These are phyloP conservation scores for Lanmaoa pseudosensibilis DNA, from an alignment of 768 basidiomycete genomes.

Conservation along the genomic window DNA sequence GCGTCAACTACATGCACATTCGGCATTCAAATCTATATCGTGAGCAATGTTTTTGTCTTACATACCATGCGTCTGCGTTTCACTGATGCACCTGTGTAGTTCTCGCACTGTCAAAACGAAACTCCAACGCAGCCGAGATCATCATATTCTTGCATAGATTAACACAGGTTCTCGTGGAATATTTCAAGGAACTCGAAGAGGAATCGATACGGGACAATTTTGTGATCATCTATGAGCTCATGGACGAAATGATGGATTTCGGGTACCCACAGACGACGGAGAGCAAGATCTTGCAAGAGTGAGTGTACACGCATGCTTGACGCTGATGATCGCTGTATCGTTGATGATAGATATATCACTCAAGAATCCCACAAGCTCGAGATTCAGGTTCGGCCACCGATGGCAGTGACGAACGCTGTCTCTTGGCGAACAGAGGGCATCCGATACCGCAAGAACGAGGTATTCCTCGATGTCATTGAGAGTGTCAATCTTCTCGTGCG, in stretches of 20 bases:
- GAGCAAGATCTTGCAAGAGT: slow-evolving; percentile 98
- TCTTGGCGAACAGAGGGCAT: slow-evolving; percentile 99
- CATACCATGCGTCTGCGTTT: not conserved
- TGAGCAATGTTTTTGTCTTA: slow-evolving; percentile 40
- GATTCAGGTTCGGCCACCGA: slow-evolving; percentile 87
- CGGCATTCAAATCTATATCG: slow-evolving; percentile 96
- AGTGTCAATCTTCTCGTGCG: slow-evolving; percentile 92
- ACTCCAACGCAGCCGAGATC: slow-evolving; percentile 93
- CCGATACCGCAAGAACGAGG: slow-evolving; percentile 97
- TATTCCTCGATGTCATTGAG: slow-evolving; percentile 97
- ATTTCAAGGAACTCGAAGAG: slow-evolving; percentile 99
- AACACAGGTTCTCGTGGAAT: slow-evolving; percentile 90
- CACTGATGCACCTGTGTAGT: slow-evolving; percentile 47
- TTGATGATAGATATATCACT: slow-evolving; percentile 78
- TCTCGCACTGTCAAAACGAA: slow-evolving; percentile 92
- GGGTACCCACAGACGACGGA: slow-evolving; percentile 99
- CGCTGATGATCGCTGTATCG: not conserved
- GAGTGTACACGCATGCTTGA: slow-evolving; percentile 25
- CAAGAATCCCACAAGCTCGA: slow-evolving; percentile 98
- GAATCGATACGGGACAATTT: slow-evolving; percentile 99
- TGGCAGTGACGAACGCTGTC: slow-evolving; percentile 97
- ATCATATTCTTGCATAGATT: slow-evolving; percentile 96
- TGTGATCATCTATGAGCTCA: slow-evolving; percentile 97
- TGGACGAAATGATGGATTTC: slow-evolving; percentile 99
- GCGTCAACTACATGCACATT: slow-evolving; percentile 98